Percentiles rank a stretch among this genome's conserved stretches.
Evolutionary conservation across 176 grass and related monocot species (phyloP).

Genomic region (barley (Hordeum vulgare)): DNA sequence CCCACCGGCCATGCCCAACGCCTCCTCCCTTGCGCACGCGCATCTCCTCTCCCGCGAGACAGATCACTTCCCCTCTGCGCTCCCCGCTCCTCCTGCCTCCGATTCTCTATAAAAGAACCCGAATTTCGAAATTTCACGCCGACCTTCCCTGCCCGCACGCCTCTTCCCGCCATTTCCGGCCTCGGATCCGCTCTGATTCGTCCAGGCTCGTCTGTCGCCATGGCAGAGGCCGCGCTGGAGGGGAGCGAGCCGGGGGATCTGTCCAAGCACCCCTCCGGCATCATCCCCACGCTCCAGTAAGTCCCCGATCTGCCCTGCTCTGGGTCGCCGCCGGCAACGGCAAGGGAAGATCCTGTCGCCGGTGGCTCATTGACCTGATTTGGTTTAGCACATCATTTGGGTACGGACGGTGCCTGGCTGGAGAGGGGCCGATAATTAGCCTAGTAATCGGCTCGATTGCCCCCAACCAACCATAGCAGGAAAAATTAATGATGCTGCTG

Average conservation of each 20-base stretch:
- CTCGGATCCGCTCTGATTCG: not conserved
- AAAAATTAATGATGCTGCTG: no score
- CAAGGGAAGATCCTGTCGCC: not conserved
- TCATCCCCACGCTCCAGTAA: conserved; percentile 97
- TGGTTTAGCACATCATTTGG: not conserved
- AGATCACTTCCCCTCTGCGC: no score
- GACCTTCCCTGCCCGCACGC: not conserved
- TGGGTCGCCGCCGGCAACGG: not conserved
- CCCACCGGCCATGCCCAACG: not conserved
- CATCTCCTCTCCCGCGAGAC: not conserved
- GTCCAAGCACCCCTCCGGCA: conserved; percentile 83
- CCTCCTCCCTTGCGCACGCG: no score
- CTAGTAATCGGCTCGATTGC: no score
- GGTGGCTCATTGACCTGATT: not conserved
- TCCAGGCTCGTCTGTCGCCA: not conserved
- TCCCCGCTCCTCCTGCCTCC: not conserved
- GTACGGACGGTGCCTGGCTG: not conserved
- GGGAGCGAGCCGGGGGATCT: conserved; percentile 88
- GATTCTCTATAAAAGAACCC: conserved; percentile 79
- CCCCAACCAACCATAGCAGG: no score
- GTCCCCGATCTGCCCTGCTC: conserved; percentile 27
- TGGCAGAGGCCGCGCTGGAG: conserved; percentile 72
- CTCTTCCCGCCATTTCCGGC: conserved; percentile 36
- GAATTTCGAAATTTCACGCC: conserved; percentile 34
- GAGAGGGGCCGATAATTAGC: no score